These are phyloP conservation scores for Alternaria incomplexa DNA, from an alignment of 2,329 filamentous ascomycete species.

Conservation along the genomic window DNA sequence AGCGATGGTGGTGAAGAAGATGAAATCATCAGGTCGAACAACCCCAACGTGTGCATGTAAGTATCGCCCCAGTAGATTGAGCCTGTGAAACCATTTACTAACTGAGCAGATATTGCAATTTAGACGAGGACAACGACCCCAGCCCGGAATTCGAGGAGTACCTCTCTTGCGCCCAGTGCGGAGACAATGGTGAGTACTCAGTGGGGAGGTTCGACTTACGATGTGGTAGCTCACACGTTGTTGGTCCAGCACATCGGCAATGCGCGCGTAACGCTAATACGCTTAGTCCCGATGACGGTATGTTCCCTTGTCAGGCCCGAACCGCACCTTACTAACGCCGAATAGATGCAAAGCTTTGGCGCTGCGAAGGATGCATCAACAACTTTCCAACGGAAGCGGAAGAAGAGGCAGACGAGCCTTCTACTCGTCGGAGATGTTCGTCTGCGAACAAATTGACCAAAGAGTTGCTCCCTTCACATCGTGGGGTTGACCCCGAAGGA, in stretches of 20 bases:
- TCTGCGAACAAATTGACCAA: constrained; percentile 71
- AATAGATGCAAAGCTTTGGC: constrained; percentile 65
- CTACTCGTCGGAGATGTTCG: constrained; percentile 58
- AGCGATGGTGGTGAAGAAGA: constrained; percentile 63
- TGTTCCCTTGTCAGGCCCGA: constrained; percentile 38
- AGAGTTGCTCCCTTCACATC: constrained; percentile 73
- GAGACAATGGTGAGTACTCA: constrained; percentile 75
- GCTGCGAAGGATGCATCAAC: constrained; percentile 64
- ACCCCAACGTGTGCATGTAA: constrained; percentile 70
- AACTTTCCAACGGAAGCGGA: constrained; percentile 48
- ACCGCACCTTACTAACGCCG: constrained; percentile 23
- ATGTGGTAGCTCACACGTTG: constrained; percentile 50
- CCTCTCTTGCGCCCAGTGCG: constrained; percentile 77
- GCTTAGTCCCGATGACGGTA: constrained; percentile 69
- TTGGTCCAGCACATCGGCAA: constrained; percentile 80
- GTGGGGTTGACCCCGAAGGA: constrained; percentile 65
- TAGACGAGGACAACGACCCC: constrained; percentile 82
- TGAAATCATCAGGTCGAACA: constrained; percentile 57
- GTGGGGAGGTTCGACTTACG: constrained; percentile 32
- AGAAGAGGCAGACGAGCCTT: constrained; percentile 48
- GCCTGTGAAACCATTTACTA: constrained; percentile 5
- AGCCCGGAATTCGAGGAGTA: constrained; percentile 81
- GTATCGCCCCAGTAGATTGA: constrained; percentile 36
- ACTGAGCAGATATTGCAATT: constrained; percentile 73
- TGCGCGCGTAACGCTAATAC: constrained; percentile 78